phyloP scores from a whole-genome alignment of 352 stramenopile genomes.

The Phytophthora hybrid region DNA sequence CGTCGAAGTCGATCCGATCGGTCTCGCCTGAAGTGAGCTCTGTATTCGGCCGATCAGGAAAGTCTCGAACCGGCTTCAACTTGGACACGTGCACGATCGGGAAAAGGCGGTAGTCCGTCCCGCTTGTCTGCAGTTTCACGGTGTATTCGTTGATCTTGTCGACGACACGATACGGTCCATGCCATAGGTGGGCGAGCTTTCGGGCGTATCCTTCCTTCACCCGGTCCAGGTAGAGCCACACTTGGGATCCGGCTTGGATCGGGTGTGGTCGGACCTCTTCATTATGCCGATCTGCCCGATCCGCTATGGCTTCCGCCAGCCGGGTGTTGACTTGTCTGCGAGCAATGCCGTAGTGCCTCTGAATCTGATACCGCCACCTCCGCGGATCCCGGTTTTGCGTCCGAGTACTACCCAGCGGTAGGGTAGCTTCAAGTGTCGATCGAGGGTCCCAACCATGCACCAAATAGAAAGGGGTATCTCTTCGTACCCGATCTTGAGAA shows the following conservation, averaged over 20 bases:
- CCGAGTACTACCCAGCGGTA: not conserved
- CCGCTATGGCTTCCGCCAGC: not conserved
- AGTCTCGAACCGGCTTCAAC: not conserved
- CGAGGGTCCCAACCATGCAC: not conserved
- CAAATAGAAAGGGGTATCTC: not conserved
- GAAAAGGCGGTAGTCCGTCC: not conserved
- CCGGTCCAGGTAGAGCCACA: not conserved
- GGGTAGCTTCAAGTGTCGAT: not conserved
- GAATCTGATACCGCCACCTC: not conserved
- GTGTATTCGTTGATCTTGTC: not conserved
- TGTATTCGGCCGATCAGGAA: not conserved
- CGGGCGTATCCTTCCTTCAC: not conserved
- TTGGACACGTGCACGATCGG: not conserved
- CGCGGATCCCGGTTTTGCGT: not conserved
- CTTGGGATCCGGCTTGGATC: not conserved
- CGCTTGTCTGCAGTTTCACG: not conserved
- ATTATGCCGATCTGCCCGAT: not conserved
- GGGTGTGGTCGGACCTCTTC: not conserved
- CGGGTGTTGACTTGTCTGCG: not conserved
- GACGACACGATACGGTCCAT: not conserved
- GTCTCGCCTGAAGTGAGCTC: not conserved
- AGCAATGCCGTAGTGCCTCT: not conserved
- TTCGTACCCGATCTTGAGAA: not conserved
- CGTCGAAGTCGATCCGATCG: slow-evolving; percentile 11
- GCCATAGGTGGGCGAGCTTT: not conserved